Conservation (phyloP, 2,329 filamentous ascomycete genomes). For the Sordariomycetes sp. region DNA sequence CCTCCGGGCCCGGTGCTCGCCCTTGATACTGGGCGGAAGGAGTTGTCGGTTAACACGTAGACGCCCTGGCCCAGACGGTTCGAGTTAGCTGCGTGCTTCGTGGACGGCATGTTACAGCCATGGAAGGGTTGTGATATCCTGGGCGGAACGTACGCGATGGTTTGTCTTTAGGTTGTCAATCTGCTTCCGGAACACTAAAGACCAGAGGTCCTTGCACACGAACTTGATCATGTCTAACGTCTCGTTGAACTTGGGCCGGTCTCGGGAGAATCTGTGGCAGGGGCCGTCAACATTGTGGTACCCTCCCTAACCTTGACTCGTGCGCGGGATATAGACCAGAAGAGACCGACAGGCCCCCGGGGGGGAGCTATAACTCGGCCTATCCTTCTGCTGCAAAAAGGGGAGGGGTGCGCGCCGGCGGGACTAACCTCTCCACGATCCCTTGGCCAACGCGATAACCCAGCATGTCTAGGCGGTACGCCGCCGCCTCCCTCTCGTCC, state of each 20-base stretch:
- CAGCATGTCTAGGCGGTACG: slow-evolving; percentile 70
- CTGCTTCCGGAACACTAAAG: slow-evolving; percentile 87
- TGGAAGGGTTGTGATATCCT: not conserved
- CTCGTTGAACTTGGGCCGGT: slow-evolving; percentile 80
- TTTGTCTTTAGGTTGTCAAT: slow-evolving; percentile 99
- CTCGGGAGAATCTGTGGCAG: slow-evolving; percentile 61
- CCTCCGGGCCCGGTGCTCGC: slow-evolving; percentile 78
- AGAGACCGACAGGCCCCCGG: not conserved
- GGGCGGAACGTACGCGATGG: slow-evolving; percentile 53
- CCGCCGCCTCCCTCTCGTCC: slow-evolving; percentile 74
- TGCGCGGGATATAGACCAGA: not conserved
- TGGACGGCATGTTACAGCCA: not conserved
- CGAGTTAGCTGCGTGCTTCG: not conserved
- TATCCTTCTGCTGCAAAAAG: not conserved
- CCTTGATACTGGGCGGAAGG: slow-evolving; percentile 76
- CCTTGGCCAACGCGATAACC: slow-evolving; percentile 92
- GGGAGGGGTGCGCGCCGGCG: not conserved
- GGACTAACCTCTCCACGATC: slow-evolving; percentile 70
- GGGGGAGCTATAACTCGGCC: not conserved
- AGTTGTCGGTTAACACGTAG: slow-evolving; percentile 89
- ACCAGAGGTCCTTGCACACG: slow-evolving; percentile 97
- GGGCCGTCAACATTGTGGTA: not conserved
- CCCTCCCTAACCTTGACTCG: not conserved
- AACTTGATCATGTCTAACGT: slow-evolving; percentile 97
- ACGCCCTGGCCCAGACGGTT: slow-evolving; percentile 52